These are phyloP conservation scores for Fusarium stilboides DNA, from an alignment of 2,329 filamentous ascomycete genomes.

Conservation along the genomic window DNA sequence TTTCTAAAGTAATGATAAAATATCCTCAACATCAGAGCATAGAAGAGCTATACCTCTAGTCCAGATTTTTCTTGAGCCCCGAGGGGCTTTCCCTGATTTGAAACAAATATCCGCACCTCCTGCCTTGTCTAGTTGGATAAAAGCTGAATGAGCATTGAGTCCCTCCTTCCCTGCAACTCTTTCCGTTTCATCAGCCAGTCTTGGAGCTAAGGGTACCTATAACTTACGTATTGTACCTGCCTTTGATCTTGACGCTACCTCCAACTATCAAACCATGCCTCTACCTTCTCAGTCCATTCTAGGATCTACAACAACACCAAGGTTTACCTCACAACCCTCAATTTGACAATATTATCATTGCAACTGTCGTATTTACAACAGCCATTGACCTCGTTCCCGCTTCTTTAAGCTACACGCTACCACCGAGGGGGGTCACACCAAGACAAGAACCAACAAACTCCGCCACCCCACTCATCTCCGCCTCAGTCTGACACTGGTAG, in stretches of 20 bases:
- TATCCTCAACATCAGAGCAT: too few relatives aligned
- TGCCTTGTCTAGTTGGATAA: conserved; percentile 1
- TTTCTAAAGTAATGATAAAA: too few relatives aligned
- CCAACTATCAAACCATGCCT: conserved; percentile 18
- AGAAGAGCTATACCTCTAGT: too few relatives aligned
- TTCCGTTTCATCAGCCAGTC: conserved; percentile 35
- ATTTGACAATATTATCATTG: conserved; percentile 12
- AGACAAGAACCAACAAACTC: conserved; percentile 35
- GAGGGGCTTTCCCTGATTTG: conserved; percentile 40
- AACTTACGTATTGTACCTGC: conserved; percentile 24
- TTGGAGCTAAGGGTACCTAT: conserved; percentile 14
- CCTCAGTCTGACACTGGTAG: conserved; percentile 32
- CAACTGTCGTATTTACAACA: not conserved
- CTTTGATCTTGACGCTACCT: conserved; percentile 31
- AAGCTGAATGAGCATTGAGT: conserved; percentile 19
- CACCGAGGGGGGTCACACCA: conserved; percentile 34
- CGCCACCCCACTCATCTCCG: conserved; percentile 43
- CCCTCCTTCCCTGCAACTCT: conserved; percentile 36
- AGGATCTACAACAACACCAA: conserved; percentile 10
- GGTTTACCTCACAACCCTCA: conserved; percentile 5
- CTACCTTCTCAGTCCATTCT: not conserved
- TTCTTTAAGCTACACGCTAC: conserved; percentile 24
- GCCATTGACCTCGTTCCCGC: conserved; percentile 22
- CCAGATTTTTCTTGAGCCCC: not conserved
- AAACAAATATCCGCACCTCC: conserved; percentile 29